A percentile compares a stretch with the other conserved stretches of the same genome.
Conservation (phyloP, 2,329 filamentous ascomycete species). For the Xylariaceae sp. region DNA sequence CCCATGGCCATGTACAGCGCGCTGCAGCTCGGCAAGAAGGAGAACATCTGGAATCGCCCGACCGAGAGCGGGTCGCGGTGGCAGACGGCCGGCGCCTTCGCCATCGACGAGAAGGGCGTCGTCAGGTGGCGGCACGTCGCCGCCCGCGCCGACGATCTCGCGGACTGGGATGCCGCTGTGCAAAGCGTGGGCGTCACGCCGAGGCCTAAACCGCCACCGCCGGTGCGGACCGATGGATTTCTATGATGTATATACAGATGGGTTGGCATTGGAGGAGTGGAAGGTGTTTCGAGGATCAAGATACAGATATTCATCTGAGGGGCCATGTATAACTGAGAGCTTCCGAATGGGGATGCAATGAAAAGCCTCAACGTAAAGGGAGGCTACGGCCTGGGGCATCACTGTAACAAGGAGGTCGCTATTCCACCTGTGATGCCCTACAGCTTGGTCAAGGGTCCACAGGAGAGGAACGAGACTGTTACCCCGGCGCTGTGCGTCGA, state of each 20-base stretch:
- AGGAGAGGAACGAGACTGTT: too few relatives aligned
- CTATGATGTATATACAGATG: slow-evolving; percentile 25
- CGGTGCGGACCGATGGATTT: slow-evolving; percentile 37
- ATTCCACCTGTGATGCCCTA: too few relatives aligned
- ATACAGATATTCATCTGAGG: too few relatives aligned
- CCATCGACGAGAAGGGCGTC: slow-evolving; percentile 57
- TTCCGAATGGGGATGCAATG: too few relatives aligned
- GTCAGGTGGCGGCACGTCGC: slow-evolving; percentile 60
- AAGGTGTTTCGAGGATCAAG: too few relatives aligned
- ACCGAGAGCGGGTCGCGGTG: slow-evolving; percentile 71
- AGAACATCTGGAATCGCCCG: slow-evolving; percentile 70
- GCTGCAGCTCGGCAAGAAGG: slow-evolving; percentile 62
- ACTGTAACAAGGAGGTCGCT: too few relatives aligned
- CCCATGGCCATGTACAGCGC: slow-evolving; percentile 63
- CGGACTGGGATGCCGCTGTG: slow-evolving; percentile 57
- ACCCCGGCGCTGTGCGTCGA: too few relatives aligned
- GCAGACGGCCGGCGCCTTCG: slow-evolving; percentile 72
- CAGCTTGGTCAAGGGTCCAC: too few relatives aligned
- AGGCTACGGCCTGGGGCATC: too few relatives aligned
- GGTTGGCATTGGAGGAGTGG: background rate
- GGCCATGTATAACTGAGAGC: too few relatives aligned
- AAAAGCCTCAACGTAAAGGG: too few relatives aligned
- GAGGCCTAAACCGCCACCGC: slow-evolving; percentile 43
- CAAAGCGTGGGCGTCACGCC: slow-evolving; percentile 54
- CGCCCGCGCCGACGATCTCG: slow-evolving; percentile 57